A percentile compares a stretch with the other conserved stretches of the same genome.
phyloP scores from a whole-genome alignment of 1,139 yeast species.

The Sporopachydermia cereana region DNA sequence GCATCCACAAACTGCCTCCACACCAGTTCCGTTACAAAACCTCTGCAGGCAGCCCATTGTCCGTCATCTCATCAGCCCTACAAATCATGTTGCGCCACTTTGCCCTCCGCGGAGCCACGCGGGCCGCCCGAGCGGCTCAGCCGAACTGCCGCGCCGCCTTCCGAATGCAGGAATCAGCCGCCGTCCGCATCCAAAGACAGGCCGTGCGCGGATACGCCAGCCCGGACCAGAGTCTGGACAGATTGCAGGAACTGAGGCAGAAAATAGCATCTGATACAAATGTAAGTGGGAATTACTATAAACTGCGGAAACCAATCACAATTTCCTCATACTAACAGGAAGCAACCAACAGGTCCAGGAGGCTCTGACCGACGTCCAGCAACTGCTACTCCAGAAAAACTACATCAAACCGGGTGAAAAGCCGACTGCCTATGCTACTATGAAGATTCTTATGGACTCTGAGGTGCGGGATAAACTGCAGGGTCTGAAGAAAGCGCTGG shows the following conservation, averaged over 20 bases:
- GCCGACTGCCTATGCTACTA: neutral
- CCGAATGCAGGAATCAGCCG: neutral
- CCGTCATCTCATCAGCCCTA: too few species aligned
- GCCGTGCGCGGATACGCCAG: conserved; percentile 1
- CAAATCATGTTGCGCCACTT: neutral
- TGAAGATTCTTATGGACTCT: conserved; percentile 4
- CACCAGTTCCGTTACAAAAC: too few species aligned
- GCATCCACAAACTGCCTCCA: too few species aligned
- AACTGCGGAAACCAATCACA: neutral
- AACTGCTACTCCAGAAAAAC: neutral
- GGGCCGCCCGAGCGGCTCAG: neutral
- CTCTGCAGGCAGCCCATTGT: too few species aligned
- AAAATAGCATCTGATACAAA: neutral
- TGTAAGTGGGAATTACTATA: neutral
- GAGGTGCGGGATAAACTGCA: conserved; percentile 5
- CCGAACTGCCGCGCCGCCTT: neutral
- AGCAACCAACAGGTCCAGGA: neutral
- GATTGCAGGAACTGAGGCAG: neutral
- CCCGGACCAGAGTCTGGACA: neutral
- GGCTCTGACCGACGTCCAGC: neutral
- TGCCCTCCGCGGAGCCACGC: neutral
- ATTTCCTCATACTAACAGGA: neutral
- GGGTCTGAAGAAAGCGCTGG: conserved; percentile 1
- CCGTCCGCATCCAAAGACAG: neutral
- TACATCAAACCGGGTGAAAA: conserved; percentile 2